Conservation (phyloP, 225 moss, liverwort and hornwort genomes). For the Bryoerythrophyllum caledonicum region DNA sequence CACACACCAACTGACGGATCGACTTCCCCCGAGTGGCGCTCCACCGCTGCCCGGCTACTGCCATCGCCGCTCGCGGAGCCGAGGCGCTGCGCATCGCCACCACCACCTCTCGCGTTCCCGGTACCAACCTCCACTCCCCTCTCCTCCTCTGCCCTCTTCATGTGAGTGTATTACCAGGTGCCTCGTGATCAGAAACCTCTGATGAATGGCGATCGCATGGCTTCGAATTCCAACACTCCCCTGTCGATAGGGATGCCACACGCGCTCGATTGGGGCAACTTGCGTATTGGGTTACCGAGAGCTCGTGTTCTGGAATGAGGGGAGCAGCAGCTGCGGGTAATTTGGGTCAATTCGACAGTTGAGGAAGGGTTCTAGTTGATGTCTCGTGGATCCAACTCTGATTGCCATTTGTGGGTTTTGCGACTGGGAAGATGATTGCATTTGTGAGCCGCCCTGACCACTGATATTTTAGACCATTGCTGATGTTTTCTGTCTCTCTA, state of each 20-base stretch:
- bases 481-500: no score
- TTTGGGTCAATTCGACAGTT: not conserved
- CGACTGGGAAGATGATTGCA: not conserved
- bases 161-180: not conserved
- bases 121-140: not conserved
- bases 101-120: not conserved
- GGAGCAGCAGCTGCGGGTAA: slow-evolving; percentile 12
- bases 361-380: slow-evolving; percentile 7
- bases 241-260: not conserved
- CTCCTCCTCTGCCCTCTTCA: not conserved
- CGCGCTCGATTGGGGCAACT: slow-evolving; percentile 18
- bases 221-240: not conserved
- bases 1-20: no score
- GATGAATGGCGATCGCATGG: not conserved
- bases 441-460: not conserved
- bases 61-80: slow-evolving; percentile 15
- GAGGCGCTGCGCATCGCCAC: slow-evolving; percentile 14
- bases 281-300: not conserved
- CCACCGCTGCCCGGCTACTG: not conserved
- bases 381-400: slow-evolving; percentile 3
- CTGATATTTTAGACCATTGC: not conserved
- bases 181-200: no score
- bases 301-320: slow-evolving; percentile 2
- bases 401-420: not conserved
- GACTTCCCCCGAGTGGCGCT: no score